Conservation (phyloP, 768 basidiomycete genomes). For the Phaeotremella skinneri region DNA sequence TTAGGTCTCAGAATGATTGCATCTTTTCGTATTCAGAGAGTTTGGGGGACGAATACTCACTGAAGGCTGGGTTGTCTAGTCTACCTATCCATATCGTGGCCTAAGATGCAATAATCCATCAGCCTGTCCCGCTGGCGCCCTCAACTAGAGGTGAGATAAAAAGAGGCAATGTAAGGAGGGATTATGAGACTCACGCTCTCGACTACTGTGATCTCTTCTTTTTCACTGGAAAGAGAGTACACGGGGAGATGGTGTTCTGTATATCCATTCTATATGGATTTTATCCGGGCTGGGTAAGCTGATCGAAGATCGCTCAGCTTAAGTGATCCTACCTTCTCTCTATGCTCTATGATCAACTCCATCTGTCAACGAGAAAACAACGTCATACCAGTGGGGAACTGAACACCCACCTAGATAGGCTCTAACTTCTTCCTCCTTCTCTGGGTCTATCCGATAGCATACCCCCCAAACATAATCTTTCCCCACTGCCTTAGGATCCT, state of each 20-base stretch:
- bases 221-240: slow-evolving; percentile 60
- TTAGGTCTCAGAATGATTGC: too few species aligned
- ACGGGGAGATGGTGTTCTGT: slow-evolving; percentile 76
- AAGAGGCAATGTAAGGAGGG: too few species aligned
- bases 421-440: slow-evolving; percentile 69
- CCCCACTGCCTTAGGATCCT: slow-evolving; percentile 53
- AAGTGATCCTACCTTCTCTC: slow-evolving; percentile 66
- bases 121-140: too few species aligned
- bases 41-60: slow-evolving; percentile 54
- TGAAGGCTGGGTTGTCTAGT: slow-evolving; percentile 82
- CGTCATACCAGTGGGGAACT: neutral
- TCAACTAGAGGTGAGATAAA: too few species aligned
- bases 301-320: slow-evolving; percentile 5
- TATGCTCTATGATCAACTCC: slow-evolving; percentile 61
- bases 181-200: slow-evolving; percentile 22
- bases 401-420: slow-evolving; percentile 73
- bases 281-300: neutral
- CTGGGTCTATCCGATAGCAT: slow-evolving; percentile 82
- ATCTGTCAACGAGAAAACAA: slow-evolving; percentile 15
- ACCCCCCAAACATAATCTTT: slow-evolving; percentile 82
- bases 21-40: neutral
- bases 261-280: slow-evolving; percentile 75
- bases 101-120: too few species aligned
- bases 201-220: slow-evolving; percentile 60
- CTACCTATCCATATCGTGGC: slow-evolving; percentile 76